Evolutionary conservation across 1,139 yeast species (phyloP), one percentile per base, ranked within the genome.

Genomic region (Saccharomyces hybrid): DNA sequence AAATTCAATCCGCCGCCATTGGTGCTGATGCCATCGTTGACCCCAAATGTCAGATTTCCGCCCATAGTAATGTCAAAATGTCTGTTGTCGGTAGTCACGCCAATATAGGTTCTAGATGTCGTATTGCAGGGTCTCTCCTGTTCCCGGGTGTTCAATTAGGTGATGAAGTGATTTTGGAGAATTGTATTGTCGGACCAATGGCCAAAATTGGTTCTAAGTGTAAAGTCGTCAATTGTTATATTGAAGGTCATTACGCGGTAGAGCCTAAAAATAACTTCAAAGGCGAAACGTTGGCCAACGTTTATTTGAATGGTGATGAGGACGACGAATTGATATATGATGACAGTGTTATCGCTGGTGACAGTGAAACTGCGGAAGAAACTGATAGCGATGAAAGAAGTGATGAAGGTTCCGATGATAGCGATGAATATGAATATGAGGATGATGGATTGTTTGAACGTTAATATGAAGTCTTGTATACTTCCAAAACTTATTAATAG

Each of bases 21-120:
- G 97, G 99, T 53, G 83, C 84, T 13, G 99, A 95, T 70, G 88
- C 97, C 0, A 72, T 84, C 50, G 82, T 88, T 4, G 95, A 90
- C 11, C 73, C 73, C 4, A 73, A 74, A 48, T 79, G 89, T 16
- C 68, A 69, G 1, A 71, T 89, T 52, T 89, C 87, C 31, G 96
- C 87, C 64, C 82, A 83, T 63, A 86, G 96, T 20, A 88, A 86
- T 67, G 88, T 95, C 54, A 95, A 95, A 73, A 77, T 86, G 58
- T 81, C 96, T 0, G 90, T 88, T 13, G 78, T 95, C 47, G 97
- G 97, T 7, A 71, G 76, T n/a, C 77, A 80, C 62, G 89, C 96
- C 73, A 74, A 63, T 16, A 82, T 95, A 55, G 99, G 99, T 50
- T 85, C 83, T 66, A 80, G 90, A 60, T 95, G 96, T 67, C 84